Evolutionary conservation across 2,329 filamentous ascomycete species (phyloP), one percentile per base, ranked within the genome.

Genomic region (Fusarium scirpi): DNA sequence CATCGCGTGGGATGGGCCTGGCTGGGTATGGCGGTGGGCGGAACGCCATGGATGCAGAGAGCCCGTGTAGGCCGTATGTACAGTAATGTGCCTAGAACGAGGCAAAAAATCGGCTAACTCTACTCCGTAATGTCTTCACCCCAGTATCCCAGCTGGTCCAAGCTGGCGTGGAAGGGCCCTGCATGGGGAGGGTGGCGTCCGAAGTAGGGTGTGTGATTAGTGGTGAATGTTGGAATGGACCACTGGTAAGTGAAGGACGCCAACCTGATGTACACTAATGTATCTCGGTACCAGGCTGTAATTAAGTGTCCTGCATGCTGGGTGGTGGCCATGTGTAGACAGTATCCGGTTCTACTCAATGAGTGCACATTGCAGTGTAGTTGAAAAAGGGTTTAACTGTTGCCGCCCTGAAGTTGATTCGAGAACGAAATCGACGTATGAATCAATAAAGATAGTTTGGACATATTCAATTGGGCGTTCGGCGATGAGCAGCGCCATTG

Each of bases 1-100:
- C 55, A 66, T 47, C 62, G 69, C 67, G 70, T 65, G 51, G 62
- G 51, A 65, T 73, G 69, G 65, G 58, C 71, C 71, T 70, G 69
- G 69, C 63, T 72, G 65, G 66, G 70, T 72, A 61, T 69, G 57
- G 69, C 58, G 62, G 60, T 65, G 63, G 63, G 63, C 38, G 49
- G 49, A 53, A 53, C 49, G 49, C 44, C 56, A 46, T 57, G 52
- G 57, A 58, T 49, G 49, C 49, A 43, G 55, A 43, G 57, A 46
- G 63, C 63, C 48, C 43, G 30, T 43, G 49, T 53, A 53, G 49
- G 34, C 49, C 49, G 27, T 51, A 49, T 40, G 27, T 51, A 49
- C 48, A 52, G 48, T n/a, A 27, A 24, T 53, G 49, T 53, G 34
- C 32, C 38, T 40, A 24, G 16, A 32, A 47, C 27, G 43, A 38